Conservation (phyloP, 192 early-diverging fungal genomes). For the Coemansia sp. region DNA sequence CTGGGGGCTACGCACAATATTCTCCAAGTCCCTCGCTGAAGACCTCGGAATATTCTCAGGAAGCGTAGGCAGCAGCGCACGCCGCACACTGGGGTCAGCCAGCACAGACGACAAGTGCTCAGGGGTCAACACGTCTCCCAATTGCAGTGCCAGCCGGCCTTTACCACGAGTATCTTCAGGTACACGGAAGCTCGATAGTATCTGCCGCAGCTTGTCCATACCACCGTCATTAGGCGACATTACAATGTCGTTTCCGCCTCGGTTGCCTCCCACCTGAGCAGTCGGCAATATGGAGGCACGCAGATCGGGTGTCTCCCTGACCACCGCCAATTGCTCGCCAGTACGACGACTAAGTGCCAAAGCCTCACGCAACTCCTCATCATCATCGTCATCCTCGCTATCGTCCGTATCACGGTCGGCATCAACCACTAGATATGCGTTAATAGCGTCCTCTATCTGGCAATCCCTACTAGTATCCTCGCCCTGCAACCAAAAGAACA, state of each 20-base stretch:
- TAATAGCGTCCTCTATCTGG: constrained; percentile 62
- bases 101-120: constrained; percentile 43
- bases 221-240: constrained; percentile 24
- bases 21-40: constrained; percentile 24
- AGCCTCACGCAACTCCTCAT: constrained; percentile 31
- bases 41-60: constrained; percentile 30
- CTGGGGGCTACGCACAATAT: constrained; percentile 52
- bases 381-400: constrained; percentile 12
- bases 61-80: constrained; percentile 51
- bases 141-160: constrained; percentile 11
- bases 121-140: constrained; percentile 50
- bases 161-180: constrained; percentile 12
- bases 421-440: constrained; percentile 60
- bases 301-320: constrained; percentile 25
- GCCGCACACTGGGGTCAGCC: constrained; percentile 32
- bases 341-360: constrained; percentile 36
- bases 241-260: constrained; percentile 38
- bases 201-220: constrained; percentile 36
- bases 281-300: constrained; percentile 15
- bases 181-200: constrained; percentile 35
- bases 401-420: constrained; percentile 21
- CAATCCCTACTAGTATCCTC: constrained; percentile 63
- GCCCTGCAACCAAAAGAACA: constrained; percentile 89
- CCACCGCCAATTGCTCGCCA: constrained; percentile 44
- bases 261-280: constrained; percentile 42